These are phyloP conservation scores for Pyrenophora teres DNA, from an alignment of 2,329 filamentous ascomycete genomes.

Conservation along the genomic window DNA sequence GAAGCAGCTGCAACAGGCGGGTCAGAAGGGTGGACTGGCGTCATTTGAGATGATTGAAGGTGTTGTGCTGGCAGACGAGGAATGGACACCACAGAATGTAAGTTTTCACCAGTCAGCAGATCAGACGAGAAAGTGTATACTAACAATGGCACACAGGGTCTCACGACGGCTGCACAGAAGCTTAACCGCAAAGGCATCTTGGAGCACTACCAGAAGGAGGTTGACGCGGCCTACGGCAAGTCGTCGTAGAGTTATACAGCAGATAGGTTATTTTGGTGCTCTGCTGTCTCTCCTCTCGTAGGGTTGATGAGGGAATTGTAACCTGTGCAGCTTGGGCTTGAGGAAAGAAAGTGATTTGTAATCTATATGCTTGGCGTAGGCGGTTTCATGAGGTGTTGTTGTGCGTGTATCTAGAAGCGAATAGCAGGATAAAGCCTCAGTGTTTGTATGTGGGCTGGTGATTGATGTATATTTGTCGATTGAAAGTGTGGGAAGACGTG, in stretches of 20 bases:
- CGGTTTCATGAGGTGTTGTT: no score
- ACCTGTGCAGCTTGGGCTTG: no score
- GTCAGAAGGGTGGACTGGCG: constrained; percentile 67
- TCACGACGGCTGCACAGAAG: constrained; percentile 59
- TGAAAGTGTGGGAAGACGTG: no score
- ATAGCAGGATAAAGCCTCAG: no score
- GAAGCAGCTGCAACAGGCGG: constrained; percentile 71
- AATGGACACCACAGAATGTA: constrained; percentile 86
- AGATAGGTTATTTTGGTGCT: background rate
- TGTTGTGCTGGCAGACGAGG: constrained; percentile 79
- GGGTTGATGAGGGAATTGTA: no score
- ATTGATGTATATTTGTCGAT: no score
- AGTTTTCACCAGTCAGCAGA: constrained; percentile 49
- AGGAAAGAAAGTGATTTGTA: background rate
- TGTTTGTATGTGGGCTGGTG: no score
- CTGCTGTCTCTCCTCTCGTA: background rate
- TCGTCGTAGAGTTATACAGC: background rate
- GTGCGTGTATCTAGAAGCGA: no score
- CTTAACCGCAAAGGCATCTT: constrained; percentile 57
- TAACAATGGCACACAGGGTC: constrained; percentile 45
- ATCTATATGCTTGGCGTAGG: background rate
- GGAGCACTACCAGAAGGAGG: constrained; percentile 57
- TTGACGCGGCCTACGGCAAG: constrained; percentile 53
- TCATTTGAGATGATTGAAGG: constrained; percentile 76
- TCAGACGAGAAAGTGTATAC: background rate